Conservation (phyloP, 805 yeast species). For the Candida xyloterini region DNA sequence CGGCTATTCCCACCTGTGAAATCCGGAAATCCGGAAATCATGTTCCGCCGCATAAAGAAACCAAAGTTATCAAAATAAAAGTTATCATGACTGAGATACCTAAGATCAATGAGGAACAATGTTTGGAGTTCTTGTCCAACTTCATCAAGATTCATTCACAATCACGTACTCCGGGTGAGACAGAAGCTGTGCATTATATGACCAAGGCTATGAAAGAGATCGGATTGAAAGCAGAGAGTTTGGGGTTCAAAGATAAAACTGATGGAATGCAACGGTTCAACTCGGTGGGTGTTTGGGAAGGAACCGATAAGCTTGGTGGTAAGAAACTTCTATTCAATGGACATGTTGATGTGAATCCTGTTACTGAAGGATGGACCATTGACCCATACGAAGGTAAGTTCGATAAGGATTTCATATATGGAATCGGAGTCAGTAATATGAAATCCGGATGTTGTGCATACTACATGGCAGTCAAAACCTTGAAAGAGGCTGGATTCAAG, state of each 20-base stretch:
- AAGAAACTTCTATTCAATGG: slow-evolving; percentile 31
- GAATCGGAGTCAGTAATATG: slow-evolving; percentile 34
- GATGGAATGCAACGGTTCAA: slow-evolving; percentile 29
- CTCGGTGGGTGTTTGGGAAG: slow-evolving; percentile 32
- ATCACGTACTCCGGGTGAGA: slow-evolving; percentile 27
- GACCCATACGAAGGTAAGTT: slow-evolving; percentile 30
- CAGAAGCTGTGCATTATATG: slow-evolving; percentile 30
- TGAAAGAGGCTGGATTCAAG: slow-evolving; percentile 30
- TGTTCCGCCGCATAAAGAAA: neutral
- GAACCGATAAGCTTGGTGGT: slow-evolving; percentile 20
- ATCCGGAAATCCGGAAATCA: slow-evolving; percentile 2
- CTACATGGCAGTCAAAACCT: slow-evolving; percentile 32
- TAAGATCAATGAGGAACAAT: slow-evolving; percentile 21
- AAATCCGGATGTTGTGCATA: slow-evolving; percentile 34
- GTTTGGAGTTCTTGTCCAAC: slow-evolving; percentile 28
- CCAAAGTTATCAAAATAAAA: no score
- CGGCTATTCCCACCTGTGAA: neutral
- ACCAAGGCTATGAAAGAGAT: slow-evolving; percentile 25
- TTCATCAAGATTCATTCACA: slow-evolving; percentile 33
- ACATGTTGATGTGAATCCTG: slow-evolving; percentile 34
- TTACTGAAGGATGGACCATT: slow-evolving; percentile 33
- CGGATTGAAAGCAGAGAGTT: slow-evolving; percentile 25
- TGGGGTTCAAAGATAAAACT: slow-evolving; percentile 24
- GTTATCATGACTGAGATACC: slow-evolving; percentile 17
- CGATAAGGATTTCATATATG: slow-evolving; percentile 29